Evolutionary conservation across 2,329 filamentous ascomycete genomes (phyloP).

Genomic region (Leptographium procerum): DNA sequence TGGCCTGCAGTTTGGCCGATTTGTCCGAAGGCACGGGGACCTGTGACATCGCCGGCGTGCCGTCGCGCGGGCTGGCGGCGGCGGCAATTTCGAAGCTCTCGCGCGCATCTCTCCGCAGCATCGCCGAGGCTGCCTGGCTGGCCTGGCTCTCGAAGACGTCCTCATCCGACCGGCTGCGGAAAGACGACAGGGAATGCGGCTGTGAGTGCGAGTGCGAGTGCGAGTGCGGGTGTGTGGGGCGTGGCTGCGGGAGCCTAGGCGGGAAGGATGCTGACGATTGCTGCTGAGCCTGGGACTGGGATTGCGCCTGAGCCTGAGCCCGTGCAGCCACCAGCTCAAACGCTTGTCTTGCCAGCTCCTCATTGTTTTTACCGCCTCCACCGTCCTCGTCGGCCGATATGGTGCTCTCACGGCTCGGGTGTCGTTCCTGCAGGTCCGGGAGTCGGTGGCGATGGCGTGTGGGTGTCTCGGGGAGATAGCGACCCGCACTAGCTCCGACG

Average conservation of each 20-base stretch:
- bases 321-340: constrained; percentile 36
- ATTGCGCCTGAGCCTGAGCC: constrained; percentile 7
- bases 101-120: constrained; percentile 52
- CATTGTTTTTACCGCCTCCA: constrained; percentile 22
- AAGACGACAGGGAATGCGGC: constrained; percentile 7
- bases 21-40: constrained; percentile 27
- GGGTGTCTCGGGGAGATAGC: constrained; percentile 35
- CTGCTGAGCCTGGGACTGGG: background rate
- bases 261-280: constrained; percentile 16
- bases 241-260: constrained; percentile 9
- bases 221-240: background rate
- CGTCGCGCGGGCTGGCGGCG: constrained; percentile 29
- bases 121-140: constrained; percentile 63
- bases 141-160: constrained; percentile 64
- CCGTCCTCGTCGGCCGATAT: constrained; percentile 55
- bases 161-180: constrained; percentile 15
- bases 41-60: constrained; percentile 25
- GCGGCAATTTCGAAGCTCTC: constrained; percentile 41
- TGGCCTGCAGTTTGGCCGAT: constrained; percentile 38
- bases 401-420: constrained; percentile 72
- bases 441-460: constrained; percentile 13
- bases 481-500: constrained; percentile 12
- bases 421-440: constrained; percentile 23
- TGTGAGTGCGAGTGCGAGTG: constrained; percentile 8
- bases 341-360: constrained; percentile 43